Base-by-base conservation (phyloP, 2,329 filamentous ascomycete species). In the Aureobasidium namibiae region DNA sequence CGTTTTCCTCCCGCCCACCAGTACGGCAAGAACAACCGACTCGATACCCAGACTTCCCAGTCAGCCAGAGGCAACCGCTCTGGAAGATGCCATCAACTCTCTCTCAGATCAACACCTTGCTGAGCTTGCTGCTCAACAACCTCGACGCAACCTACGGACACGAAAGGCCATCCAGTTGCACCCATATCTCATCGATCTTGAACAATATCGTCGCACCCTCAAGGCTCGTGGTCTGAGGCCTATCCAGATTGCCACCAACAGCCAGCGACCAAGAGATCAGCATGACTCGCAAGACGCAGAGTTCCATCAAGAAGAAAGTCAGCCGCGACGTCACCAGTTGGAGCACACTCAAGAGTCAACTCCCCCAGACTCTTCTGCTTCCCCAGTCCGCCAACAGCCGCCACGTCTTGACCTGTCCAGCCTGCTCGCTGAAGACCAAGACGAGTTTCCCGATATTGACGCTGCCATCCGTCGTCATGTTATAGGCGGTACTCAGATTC, bases 91-190 rank as follows among this genome's bases (percentile, higher is more conserved):
- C 16, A 31, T 39, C 21, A 21, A 36, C 21, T 41, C 44, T 18
- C 14, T 41, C 14, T 34, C 41, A 16, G 56, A 61, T 11, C 31
- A 52, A 6, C 26, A 59, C 31, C 18, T 56, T 24, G 46, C 50
- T 44, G 31, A 14, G 14, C 33, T 49, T 29, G 58, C 57, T 29
- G 62, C 59, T 26, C 38, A 56, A 5, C 52, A 44, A 36, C 56
- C 57, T 10, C 60, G 62, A 50, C 65, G 76, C 41, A 72, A 68
- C 9, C 68, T 79, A 23, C 70, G 77, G n/a, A 66, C 73, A 46
- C 68, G 77, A 10, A 77, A 76, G 48, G 73, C 76, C 14, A 77
- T 77, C 48, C 77, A 80, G 62, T 63, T 80, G 29, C 75, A 79
- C 67, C 77, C 77, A 2, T 80, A 78, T 61, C 64, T 74, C 23